These are phyloP conservation scores for Coemansia sp. DNA, from an alignment of 192 early-diverging fungal genomes.

Conservation along the genomic window DNA sequence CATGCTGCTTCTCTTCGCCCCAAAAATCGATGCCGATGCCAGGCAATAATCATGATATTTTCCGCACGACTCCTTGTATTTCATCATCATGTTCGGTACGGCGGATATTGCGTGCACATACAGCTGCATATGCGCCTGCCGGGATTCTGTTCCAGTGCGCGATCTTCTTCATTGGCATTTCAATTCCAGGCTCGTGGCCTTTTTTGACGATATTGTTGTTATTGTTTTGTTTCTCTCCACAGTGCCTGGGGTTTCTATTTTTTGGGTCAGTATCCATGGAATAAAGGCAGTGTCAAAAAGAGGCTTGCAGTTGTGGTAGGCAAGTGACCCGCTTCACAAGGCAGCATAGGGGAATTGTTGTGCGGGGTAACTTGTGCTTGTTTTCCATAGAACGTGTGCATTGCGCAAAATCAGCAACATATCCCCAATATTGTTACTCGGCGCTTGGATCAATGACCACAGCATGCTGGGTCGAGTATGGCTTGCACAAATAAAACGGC, in stretches of 20 bases:
- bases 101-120: conserved; percentile 1
- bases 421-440: background rate
- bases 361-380: background rate
- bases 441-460: too few species aligned
- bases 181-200: background rate
- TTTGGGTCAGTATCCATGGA: conserved; percentile 2
- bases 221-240: background rate
- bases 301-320: background rate
- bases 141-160: background rate
- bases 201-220: background rate
- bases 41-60: background rate
- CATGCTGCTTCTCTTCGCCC: background rate
- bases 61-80: background rate
- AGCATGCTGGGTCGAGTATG: too few species aligned
- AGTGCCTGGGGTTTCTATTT: background rate
- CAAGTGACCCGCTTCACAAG: background rate
- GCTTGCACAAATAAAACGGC: background rate
- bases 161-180: background rate
- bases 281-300: background rate
- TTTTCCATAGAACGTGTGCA: background rate
- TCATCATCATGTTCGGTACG: background rate
- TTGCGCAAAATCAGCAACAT: background rate
- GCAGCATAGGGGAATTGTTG: background rate
- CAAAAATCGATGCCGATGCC: background rate
- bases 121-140: background rate